phyloP scores from a whole-genome alignment of 129 eudicot species.

The Saussurea involucrata region DNA sequence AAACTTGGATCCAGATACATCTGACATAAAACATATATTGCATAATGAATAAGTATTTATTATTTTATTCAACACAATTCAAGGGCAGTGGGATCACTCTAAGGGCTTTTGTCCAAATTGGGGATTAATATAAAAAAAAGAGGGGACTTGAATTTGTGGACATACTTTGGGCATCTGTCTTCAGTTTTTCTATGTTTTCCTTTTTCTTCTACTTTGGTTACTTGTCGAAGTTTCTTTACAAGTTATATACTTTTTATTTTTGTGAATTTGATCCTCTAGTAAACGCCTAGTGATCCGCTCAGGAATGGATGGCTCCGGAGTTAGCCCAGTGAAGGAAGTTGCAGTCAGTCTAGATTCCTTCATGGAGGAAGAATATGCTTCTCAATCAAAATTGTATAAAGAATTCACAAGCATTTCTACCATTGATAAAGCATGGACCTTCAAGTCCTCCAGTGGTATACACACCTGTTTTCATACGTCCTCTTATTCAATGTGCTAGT shows the following conservation, averaged over 20 bases:
- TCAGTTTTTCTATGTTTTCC: neutral
- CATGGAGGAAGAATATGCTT: conserved; percentile 66
- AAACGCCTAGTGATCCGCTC: conserved; percentile 27
- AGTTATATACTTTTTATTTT: neutral
- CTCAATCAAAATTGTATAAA: conserved; percentile 64
- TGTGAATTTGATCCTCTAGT: conserved; percentile 21
- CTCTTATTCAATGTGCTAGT: neutral
- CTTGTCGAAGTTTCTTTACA: neutral
- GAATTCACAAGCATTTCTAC: conserved; percentile 62
- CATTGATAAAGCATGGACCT: conserved; percentile 82
- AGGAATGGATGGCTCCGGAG: conserved; percentile 49
- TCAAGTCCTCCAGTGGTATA: conserved; percentile 55
- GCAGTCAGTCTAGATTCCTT: conserved; percentile 35
- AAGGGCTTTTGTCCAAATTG: neutral
- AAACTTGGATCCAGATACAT: neutral
- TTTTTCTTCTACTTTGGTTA: neutral
- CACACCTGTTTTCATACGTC: neutral
- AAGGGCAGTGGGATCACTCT: neutral
- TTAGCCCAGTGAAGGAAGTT: conserved; percentile 30
- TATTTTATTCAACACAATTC: neutral
- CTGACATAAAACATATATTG: neutral
- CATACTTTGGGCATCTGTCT: neutral
- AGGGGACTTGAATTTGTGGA: neutral
- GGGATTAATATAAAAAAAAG: neutral
- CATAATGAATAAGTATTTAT: neutral